Evolutionary conservation across 176 grass and related monocot species (phyloP).

Genomic region (Tillandsia fasciculata): DNA sequence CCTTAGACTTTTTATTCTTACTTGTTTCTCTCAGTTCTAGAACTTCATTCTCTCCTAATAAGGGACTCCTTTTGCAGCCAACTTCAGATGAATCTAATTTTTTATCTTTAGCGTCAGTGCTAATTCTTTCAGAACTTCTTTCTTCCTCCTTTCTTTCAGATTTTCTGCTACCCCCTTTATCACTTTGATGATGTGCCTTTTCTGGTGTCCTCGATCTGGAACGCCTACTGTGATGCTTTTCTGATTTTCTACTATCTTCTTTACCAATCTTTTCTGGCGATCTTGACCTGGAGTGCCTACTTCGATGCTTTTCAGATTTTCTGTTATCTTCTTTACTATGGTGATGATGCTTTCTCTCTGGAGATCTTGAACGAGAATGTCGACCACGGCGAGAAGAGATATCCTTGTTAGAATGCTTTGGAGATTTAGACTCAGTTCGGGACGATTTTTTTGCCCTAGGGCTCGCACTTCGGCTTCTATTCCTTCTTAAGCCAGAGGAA

Average conservation of each 20-base stretch:
- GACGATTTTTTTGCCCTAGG: conserved; percentile 52
- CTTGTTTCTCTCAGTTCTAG: conserved; percentile 23
- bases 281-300: too few relatives aligned
- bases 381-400: conserved; percentile 31
- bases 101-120: conserved; percentile 42
- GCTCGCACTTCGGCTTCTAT: conserved; percentile 23
- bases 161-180: conserved; percentile 2
- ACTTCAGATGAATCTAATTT: conserved; percentile 18
- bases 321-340: conserved; percentile 48
- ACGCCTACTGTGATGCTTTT: conserved; percentile 26
- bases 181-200: conserved; percentile 44
- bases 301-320: conserved; percentile 10
- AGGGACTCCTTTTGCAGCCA: conserved; percentile 37
- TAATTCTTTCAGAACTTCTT: conserved; percentile 43
- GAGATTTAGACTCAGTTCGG: conserved; percentile 40
- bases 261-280: too few relatives aligned
- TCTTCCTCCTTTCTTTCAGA: conserved; percentile 29
- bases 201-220: conserved; percentile 81
- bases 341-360: conserved; percentile 49
- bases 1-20: conserved; percentile 38
- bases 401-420: conserved; percentile 44
- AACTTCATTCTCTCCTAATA: conserved; percentile 44
- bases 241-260: too few relatives aligned
- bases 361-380: conserved; percentile 77
- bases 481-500: conserved; percentile 5